Evolutionary conservation across 1,284 basidiomycete species (phyloP), one percentile per base, ranked within the genome.

Genomic region (Afroboletus lepidellus): DNA sequence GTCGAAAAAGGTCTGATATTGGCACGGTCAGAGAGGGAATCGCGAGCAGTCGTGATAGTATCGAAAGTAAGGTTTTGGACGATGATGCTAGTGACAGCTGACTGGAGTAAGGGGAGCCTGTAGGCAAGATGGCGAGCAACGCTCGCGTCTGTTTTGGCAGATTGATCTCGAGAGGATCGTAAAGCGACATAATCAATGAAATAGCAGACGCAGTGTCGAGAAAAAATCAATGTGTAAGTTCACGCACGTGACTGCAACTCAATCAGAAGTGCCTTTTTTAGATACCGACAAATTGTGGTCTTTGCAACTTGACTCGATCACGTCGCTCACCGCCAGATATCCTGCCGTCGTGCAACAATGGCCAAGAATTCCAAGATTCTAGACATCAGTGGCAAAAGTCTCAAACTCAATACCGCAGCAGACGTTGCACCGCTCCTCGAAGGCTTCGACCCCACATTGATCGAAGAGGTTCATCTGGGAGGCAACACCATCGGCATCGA

Each of bases 401-500:
- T 98, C 56, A 98, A 94, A 72, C 87, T 98, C 58, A 79, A 95
- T 64, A 82, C 85, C 16, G 77, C 80, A 38, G 84, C 78, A 8
- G 92, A 98, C 2, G 87, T 96, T 54, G 82, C 87, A 62, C 89
- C 91, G 0, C 82, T 88, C 65, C 75, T 98, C 23, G 77, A 83
- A 30, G 77, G 81, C 59, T 69, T 90, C 43, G 79, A 90, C 61
- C 83, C 85, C 34, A 74, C 81, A 18, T 70, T 77, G 57, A 76
- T 94, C 58, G 87, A 94, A 70, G 94, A 97, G 74, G 85, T 99
- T 57, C 90, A 95, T 68, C 80, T 99, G 54, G 92, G 94, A 48
- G 96, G 94, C 25, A 98, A 99, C 73, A 96, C 94, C n/a, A 79
- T 98, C 48, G 96, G 97, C 50, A 85, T 97, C 25, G 94, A 92